These are phyloP conservation scores for Epichloe aotearoae DNA, from an alignment of 2,329 filamentous ascomycete species.

Conservation along the genomic window DNA sequence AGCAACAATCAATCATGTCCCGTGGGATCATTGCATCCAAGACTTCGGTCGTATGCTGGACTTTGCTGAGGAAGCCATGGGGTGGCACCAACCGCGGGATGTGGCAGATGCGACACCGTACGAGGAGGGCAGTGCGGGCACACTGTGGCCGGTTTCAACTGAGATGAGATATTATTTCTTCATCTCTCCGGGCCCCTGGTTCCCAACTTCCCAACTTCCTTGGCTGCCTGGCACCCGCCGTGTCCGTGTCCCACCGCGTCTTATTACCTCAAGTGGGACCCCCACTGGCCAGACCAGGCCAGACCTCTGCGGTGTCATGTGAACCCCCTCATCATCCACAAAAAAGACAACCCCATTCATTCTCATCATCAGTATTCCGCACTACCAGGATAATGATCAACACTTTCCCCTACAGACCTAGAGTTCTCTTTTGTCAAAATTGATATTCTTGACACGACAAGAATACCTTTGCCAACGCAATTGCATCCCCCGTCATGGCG, in stretches of 20 bases:
- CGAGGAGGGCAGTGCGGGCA: background rate
- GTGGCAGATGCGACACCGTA: too few species aligned
- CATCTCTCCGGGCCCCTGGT: too few species aligned
- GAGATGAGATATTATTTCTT: too few species aligned
- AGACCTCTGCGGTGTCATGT: constrained; percentile 2
- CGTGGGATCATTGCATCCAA: background rate
- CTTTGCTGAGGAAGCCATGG: background rate
- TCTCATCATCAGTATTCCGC: background rate
- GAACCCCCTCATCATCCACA: constrained; percentile 2
- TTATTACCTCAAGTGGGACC: constrained; percentile 5
- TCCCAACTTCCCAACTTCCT: background rate
- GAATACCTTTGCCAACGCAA: background rate
- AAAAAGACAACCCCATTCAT: constrained; percentile 1
- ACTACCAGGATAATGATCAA: background rate
- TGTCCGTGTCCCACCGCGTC: background rate
- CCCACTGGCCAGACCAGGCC: background rate
- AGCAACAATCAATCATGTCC: background rate
- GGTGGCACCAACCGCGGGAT: too few species aligned
- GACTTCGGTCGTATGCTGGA: background rate
- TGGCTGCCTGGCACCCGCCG: background rate
- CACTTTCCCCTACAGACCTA: background rate
- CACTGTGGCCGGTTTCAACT: too few species aligned
- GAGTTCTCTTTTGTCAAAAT: background rate
- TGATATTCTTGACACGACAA: background rate
- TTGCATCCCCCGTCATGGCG: constrained; percentile 19